A percentile compares a stretch with the other conserved stretches of the same genome.
Evolutionary conservation across 345 rosid genomes (phyloP).

Genomic region (Linum trigynum): DNA sequence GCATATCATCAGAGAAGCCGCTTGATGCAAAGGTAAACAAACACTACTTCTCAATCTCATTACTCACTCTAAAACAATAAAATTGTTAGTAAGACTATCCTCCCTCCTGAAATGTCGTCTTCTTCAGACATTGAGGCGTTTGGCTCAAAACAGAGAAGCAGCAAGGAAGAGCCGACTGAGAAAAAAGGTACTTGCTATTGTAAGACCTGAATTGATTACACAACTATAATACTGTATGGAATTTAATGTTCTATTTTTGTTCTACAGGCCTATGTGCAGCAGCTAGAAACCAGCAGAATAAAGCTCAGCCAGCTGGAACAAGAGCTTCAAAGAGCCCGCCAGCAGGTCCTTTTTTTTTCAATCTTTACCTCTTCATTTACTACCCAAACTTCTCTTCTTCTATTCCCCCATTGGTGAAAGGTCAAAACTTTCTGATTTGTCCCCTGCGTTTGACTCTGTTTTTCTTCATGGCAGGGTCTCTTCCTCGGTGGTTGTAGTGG

Average conservation of each 20-base stretch:
- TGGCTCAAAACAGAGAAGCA: slow-evolving; percentile 99
- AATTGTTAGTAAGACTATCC: not conserved
- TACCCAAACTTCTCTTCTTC: not conserved
- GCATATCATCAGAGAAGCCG: slow-evolving; percentile 66
- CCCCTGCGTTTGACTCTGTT: not conserved
- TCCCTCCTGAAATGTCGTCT: slow-evolving; percentile 10
- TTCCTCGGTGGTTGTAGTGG: slow-evolving; percentile 72
- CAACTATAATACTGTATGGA: no score
- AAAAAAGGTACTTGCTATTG: slow-evolving; percentile 47
- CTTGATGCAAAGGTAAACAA: slow-evolving; percentile 82
- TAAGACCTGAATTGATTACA: not conserved
- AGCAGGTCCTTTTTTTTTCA: slow-evolving; percentile 36
- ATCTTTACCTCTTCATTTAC: no score
- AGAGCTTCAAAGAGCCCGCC: slow-evolving; percentile 82
- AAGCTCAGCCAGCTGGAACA: slow-evolving; percentile 88
- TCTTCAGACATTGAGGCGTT: slow-evolving; percentile 72
- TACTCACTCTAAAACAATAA: not conserved
- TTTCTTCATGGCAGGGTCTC: slow-evolving; percentile 46
- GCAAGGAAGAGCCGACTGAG: slow-evolving; percentile 96
- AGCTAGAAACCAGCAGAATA: slow-evolving; percentile 88
- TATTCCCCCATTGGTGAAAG: not conserved
- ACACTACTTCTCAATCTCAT: not conserved
- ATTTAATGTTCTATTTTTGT: not conserved
- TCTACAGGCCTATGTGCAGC: slow-evolving; percentile 88
- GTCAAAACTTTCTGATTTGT: not conserved